phyloP scores from a whole-genome alignment of 768 basidiomycete species.

The Russula sp. region DNA sequence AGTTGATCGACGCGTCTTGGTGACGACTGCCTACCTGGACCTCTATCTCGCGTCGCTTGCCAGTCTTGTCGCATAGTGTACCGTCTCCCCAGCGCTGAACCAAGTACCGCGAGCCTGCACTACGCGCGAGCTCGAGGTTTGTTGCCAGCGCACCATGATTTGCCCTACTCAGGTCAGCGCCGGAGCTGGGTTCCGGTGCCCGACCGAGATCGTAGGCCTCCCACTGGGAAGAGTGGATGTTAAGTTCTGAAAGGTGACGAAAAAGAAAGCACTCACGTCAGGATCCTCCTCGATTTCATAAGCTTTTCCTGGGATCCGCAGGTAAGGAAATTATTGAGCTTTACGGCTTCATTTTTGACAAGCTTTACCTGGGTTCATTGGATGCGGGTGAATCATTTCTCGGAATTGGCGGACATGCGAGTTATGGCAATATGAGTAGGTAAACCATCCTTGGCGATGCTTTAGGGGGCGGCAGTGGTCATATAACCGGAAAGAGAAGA shows the following conservation, averaged over 20 bases:
- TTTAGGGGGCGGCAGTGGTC: slow-evolving; percentile 28
- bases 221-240: slow-evolving; percentile 39
- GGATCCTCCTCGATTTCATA: slow-evolving; percentile 82
- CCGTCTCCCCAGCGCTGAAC: slow-evolving; percentile 90
- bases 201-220: slow-evolving; percentile 73
- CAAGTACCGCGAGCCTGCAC: slow-evolving; percentile 83
- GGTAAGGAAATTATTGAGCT: slow-evolving; percentile 2
- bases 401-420: slow-evolving; percentile 94
- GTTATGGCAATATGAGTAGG: slow-evolving; percentile 95
- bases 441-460: slow-evolving; percentile 93
- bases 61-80: slow-evolving; percentile 89
- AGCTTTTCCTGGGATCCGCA: slow-evolving; percentile 39
- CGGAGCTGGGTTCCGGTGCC: slow-evolving; percentile 51
- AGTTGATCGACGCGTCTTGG: neutral
- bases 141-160: slow-evolving; percentile 56
- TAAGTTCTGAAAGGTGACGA: slow-evolving; percentile 15
- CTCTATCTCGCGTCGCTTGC: slow-evolving; percentile 81
- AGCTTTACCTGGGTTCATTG: slow-evolving; percentile 55
- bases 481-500: slow-evolving; percentile 19
- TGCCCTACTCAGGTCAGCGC: slow-evolving; percentile 57
- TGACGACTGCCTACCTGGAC: slow-evolving; percentile 62
- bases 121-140: slow-evolving; percentile 71
- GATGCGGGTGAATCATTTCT: slow-evolving; percentile 60
- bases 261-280: slow-evolving; percentile 44
- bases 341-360: slow-evolving; percentile 3